A percentile compares a stretch with the other conserved stretches of the same genome.
phyloP scores from a whole-genome alignment of 1,284 basidiomycete species.

The Jaminaea rosea region DNA sequence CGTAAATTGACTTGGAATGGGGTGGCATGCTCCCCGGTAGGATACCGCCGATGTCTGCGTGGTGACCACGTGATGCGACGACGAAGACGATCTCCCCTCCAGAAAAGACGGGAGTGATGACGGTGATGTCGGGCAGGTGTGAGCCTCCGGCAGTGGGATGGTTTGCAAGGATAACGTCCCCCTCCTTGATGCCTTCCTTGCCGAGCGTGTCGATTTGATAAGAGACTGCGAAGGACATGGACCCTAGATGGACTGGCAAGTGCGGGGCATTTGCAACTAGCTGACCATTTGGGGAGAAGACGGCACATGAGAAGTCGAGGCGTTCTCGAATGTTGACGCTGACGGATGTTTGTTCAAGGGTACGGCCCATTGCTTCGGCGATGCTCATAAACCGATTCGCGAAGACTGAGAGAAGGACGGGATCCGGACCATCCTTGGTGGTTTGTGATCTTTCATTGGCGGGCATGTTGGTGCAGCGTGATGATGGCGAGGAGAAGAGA shows the following conservation, averaged over 20 bases:
- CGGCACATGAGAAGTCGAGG: constrained; percentile 74
- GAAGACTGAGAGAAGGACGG: constrained; percentile 77
- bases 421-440: constrained; percentile 55
- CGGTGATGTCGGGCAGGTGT: constrained; percentile 65
- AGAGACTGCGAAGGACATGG: constrained; percentile 63
- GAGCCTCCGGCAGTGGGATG: constrained; percentile 72
- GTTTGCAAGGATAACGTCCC: constrained; percentile 84
- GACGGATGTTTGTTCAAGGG: constrained; percentile 75
- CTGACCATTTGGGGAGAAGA: constrained; percentile 82
- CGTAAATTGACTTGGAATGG: constrained; percentile 75
- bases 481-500: too few relatives aligned
- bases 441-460: background rate
- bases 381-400: constrained; percentile 87
- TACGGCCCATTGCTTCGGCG: constrained; percentile 83
- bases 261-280: constrained; percentile 78
- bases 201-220: constrained; percentile 73
- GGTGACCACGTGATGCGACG: constrained; percentile 70
- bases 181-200: constrained; percentile 55
- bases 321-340: constrained; percentile 84
- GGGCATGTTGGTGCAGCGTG: too few relatives aligned
- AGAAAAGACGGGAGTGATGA: constrained; percentile 81
- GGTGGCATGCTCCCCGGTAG: constrained; percentile 86
- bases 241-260: constrained; percentile 62
- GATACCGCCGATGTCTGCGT: constrained; percentile 62
- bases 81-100: constrained; percentile 72